Conservation (phyloP, 2,329 filamentous ascomycete genomes). For the Endocalyx cinctus region DNA sequence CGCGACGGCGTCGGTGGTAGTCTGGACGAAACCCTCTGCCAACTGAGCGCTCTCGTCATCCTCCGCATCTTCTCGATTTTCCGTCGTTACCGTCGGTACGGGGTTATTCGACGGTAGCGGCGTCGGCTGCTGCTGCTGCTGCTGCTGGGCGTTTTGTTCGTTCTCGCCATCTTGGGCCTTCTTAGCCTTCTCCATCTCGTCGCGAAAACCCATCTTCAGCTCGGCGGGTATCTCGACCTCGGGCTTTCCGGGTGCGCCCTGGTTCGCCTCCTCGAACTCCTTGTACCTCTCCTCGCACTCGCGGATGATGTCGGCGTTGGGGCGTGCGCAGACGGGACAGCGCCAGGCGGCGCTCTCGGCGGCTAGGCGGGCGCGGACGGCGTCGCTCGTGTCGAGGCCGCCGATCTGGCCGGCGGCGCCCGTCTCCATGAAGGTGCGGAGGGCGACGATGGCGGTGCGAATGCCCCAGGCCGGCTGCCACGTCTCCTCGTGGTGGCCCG, state of each 20-base stretch:
- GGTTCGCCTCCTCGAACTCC: slow-evolving; percentile 30
- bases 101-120: no score
- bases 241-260: slow-evolving; percentile 11
- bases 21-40: slow-evolving; percentile 56
- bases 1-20: slow-evolving; percentile 28
- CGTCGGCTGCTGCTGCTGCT: no score
- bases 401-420: slow-evolving; percentile 85
- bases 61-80: slow-evolving; percentile 20
- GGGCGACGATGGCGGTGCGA: slow-evolving; percentile 74
- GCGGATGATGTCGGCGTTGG: slow-evolving; percentile 68
- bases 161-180: slow-evolving; percentile 20
- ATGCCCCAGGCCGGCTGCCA: slow-evolving; percentile 99
- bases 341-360: slow-evolving; percentile 59
- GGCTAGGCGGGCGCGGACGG: slow-evolving; percentile 65
- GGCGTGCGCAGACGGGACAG: slow-evolving; percentile 66
- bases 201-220: slow-evolving; percentile 65
- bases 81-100: no score
- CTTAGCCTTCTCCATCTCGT: slow-evolving; percentile 54
- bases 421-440: slow-evolving; percentile 90
- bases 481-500: slow-evolving; percentile 93
- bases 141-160: no score
- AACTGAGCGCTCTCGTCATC: slow-evolving; percentile 43
- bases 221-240: slow-evolving; percentile 51
- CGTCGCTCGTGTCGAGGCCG: slow-evolving; percentile 72
- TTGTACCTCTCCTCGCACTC: slow-evolving; percentile 56